Evolutionary conservation across 805 yeast species (phyloP), one percentile per base, ranked within the genome.

Genomic region (Saitoella complicata): DNA sequence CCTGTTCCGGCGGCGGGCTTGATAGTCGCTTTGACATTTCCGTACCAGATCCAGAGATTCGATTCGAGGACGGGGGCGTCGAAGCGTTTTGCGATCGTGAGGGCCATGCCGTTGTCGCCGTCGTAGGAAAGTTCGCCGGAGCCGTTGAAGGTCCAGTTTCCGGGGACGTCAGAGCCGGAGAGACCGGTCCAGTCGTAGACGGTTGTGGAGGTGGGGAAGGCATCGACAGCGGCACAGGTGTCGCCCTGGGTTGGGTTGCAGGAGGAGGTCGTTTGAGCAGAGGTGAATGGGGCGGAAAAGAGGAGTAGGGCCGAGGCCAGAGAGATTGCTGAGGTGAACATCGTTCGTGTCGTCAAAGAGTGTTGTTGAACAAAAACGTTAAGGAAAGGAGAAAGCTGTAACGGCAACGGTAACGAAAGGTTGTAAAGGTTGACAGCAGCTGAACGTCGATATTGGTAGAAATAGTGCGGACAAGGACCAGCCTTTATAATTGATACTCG

Each of bases 11-110:
- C 64, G 4, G 93, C 87, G 11, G 87, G 81, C 58, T 78, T 70
- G 48, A 81, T 59, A 1, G 67, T 68, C 5, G 76, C 85, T 59
- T 82, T 93, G 32, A 85, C 73, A 51, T 76, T 76, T 47, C 96
- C 96, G 60, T 78, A 87, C 91, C 86, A 82, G 53, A 87, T 73
- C 64, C 84, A 84, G 59, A 80, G 84, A 50, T 78, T 71, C 4
- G 94, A 83, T 52, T 69, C 70, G 45, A 85, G 62, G 5, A 86
- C 71, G 3, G 95, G 95, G 57, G 82, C 80, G 58, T 84, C 91
- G 47, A 67, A 77, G 52, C 78, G 67, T 51, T 77, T 66, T 2
- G 71, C 66, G 37, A 87, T 59, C 1, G 79, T 71, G 53, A 87
- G 60, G 37, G 63, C 56, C 8, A 78, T 61, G n/a, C 96, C 96